Percentiles rank a stretch among this genome's conserved stretches.
Conservation (phyloP, 202 grass and related monocot species). For the Carex arenaria region DNA sequence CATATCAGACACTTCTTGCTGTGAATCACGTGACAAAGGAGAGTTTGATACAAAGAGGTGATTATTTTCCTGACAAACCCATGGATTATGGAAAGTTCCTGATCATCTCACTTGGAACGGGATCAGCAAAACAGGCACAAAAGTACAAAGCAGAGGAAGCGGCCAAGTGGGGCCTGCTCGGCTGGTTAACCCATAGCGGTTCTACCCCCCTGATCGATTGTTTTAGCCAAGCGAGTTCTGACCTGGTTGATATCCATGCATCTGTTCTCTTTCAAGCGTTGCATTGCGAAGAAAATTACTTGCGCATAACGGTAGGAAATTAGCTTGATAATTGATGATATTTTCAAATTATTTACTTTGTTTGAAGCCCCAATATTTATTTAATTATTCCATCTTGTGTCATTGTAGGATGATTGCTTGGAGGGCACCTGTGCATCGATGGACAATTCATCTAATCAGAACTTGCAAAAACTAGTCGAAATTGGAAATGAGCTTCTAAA, state of each 20-base stretch:
- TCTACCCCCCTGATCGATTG: constrained; percentile 41
- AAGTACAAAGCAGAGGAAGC: constrained; percentile 18
- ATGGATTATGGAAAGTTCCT: constrained; percentile 40
- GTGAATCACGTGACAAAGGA: constrained; percentile 44
- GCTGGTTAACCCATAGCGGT: constrained; percentile 38
- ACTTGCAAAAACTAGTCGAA: constrained; percentile 34
- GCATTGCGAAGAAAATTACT: constrained; percentile 24
- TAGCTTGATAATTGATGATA: background rate
- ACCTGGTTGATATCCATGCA: constrained; percentile 60
- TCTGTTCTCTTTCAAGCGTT: constrained; percentile 59
- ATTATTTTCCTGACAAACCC: constrained; percentile 31
- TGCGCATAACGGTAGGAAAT: constrained; percentile 41
- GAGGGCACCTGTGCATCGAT: constrained; percentile 26
- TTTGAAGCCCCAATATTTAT: background rate
- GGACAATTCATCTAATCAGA: constrained; percentile 33
- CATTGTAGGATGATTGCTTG: constrained; percentile 38
- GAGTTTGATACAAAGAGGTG: constrained; percentile 22
- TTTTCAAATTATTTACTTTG: background rate
- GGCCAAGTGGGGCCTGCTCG: constrained; percentile 41
- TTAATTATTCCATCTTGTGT: background rate
- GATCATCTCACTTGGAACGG: constrained; percentile 46
- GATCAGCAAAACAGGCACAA: constrained; percentile 36
- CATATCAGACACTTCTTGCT: constrained; percentile 42
- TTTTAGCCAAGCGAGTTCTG: constrained; percentile 43
- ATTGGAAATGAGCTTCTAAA: constrained; percentile 38